Conservation (phyloP, 2,329 filamentous ascomycete genomes). For the Penicillium glabrum region DNA sequence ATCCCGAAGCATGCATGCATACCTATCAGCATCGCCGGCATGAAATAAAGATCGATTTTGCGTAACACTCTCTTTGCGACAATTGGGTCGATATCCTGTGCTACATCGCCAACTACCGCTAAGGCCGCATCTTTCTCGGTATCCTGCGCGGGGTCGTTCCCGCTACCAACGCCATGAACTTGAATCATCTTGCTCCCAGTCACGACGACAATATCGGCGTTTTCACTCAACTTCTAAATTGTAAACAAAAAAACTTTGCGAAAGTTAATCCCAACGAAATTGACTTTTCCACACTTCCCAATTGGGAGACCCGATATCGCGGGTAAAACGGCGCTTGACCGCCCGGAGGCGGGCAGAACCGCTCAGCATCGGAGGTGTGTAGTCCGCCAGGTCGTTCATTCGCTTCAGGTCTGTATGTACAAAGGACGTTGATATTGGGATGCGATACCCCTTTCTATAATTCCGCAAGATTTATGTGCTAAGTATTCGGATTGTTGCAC, state of each 20-base stretch:
- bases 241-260: neutral
- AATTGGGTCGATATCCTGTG: conserved; percentile 51
- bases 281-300: conserved; percentile 15
- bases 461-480: no score
- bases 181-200: conserved; percentile 20
- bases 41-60: conserved; percentile 67
- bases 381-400: neutral
- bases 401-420: neutral
- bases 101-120: conserved; percentile 57
- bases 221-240: neutral
- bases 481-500: no score
- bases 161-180: conserved; percentile 15
- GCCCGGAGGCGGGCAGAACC: conserved; percentile 16
- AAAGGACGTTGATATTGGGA: neutral
- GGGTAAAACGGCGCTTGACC: conserved; percentile 3
- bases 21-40: conserved; percentile 66
- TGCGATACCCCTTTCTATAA: neutral
- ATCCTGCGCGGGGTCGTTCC: conserved; percentile 1
- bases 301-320: conserved; percentile 20
- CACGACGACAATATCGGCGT: neutral
- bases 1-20: neutral
- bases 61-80: conserved; percentile 58
- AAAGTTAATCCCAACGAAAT: conserved; percentile 2
- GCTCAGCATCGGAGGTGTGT: conserved; percentile 2
- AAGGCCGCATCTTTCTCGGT: conserved; percentile 57